Evolutionary conservation across 768 basidiomycete genomes (phyloP).

Genomic region (Podaxis sp.): DNA sequence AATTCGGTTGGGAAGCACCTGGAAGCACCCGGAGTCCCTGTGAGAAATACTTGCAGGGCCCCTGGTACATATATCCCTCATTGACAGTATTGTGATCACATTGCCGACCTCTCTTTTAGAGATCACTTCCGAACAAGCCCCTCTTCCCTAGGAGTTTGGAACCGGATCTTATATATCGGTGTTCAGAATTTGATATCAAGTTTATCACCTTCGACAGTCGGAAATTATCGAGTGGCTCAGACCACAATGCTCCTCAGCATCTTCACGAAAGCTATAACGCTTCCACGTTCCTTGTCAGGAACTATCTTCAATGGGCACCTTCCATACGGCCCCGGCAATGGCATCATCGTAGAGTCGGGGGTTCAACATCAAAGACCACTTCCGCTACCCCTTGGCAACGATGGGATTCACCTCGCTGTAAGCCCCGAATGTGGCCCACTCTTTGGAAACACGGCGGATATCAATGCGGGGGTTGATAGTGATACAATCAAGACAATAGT

Average conservation of each 20-base stretch:
- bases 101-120: too few species aligned
- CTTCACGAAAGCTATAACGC: background rate
- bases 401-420: slow-evolving; percentile 46
- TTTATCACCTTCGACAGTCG: too few species aligned
- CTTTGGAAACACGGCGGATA: slow-evolving; percentile 39
- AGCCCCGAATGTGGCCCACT: slow-evolving; percentile 43
- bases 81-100: background rate
- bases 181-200: too few species aligned
- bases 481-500: slow-evolving; percentile 26
- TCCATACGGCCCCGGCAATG: background rate
- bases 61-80: background rate
- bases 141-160: too few species aligned
- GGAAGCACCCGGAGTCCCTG: background rate
- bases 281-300: background rate
- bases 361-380: slow-evolving; percentile 2
- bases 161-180: too few species aligned
- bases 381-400: slow-evolving; percentile 20
- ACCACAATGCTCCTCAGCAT: background rate
- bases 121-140: too few species aligned
- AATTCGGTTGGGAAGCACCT: too few species aligned
- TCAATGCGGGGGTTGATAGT: slow-evolving; percentile 48
- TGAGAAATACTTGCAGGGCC: background rate
- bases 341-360: background rate
- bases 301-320: background rate
- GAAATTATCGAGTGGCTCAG: background rate